Conservation (phyloP, 2,329 filamentous ascomycete species). For the Aureobasidium namibiae region DNA sequence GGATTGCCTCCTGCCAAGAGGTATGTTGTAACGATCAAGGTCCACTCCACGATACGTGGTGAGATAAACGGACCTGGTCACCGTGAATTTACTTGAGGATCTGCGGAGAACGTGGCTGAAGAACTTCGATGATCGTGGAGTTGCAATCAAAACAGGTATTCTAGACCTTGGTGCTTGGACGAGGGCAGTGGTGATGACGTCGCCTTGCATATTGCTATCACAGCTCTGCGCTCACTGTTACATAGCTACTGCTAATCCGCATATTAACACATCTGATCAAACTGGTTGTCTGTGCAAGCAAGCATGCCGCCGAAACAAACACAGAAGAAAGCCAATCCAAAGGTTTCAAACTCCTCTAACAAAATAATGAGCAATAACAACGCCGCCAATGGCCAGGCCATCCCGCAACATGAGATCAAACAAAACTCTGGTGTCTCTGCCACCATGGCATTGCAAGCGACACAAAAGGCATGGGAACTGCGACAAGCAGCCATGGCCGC, state of each 20-base stretch:
- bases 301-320: background rate
- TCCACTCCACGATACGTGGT: background rate
- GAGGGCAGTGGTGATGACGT: background rate
- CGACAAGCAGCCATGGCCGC: conserved; percentile 32
- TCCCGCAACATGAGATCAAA: conserved; percentile 30
- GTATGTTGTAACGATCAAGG: background rate
- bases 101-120: background rate
- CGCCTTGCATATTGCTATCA: background rate
- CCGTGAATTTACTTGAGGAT: no score
- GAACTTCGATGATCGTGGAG: background rate
- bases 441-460: conserved; percentile 28
- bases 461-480: conserved; percentile 32
- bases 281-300: background rate
- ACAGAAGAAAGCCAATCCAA: background rate
- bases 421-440: conserved; percentile 32
- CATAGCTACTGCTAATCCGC: background rate
- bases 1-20: background rate
- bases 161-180: background rate
- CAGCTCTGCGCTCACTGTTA: background rate
- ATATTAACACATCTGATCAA: background rate
- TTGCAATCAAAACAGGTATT: conserved; percentile 1
- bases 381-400: conserved; percentile 10
- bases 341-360: background rate
- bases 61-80: no score
- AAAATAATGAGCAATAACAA: background rate